These are phyloP conservation scores for Aspergillus ostianus DNA, from an alignment of 495 filamentous ascomycete genomes.

Conservation along the genomic window DNA sequence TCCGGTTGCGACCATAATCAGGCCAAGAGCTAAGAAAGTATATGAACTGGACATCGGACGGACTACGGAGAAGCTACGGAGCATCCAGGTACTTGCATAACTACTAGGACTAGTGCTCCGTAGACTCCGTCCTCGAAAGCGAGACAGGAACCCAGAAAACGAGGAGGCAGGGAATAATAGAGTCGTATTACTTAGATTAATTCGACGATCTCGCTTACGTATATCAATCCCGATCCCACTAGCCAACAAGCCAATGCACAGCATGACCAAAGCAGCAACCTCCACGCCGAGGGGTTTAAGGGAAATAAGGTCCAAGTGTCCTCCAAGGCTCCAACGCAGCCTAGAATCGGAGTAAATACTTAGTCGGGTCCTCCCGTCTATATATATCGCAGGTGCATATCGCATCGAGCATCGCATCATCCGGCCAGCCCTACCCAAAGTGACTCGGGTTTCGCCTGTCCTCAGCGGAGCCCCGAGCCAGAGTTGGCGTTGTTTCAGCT, in stretches of 20 bases:
- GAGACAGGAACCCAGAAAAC: neutral
- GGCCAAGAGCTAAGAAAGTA: neutral
- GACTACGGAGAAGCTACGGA: neutral
- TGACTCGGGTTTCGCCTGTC: neutral
- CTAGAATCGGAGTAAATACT: neutral
- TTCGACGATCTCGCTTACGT: constrained; percentile 11
- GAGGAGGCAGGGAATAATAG: neutral
- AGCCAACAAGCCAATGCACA: constrained; percentile 16
- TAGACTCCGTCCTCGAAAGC: too few species aligned
- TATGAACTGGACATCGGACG: neutral
- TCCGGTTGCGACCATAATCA: neutral
- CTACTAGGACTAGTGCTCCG: too few species aligned
- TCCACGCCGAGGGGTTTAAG: constrained; percentile 15
- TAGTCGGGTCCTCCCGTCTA: neutral
- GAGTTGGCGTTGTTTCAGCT: neutral
- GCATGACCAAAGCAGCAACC: constrained; percentile 18
- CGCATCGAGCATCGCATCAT: neutral
- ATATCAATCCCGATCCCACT: constrained; percentile 21
- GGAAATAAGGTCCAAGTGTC: neutral
- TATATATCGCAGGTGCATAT: neutral
- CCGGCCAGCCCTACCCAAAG: neutral
- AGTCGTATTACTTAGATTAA: constrained; percentile 1
- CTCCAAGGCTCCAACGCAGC: too few species aligned
- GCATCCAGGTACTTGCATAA: too few species aligned
- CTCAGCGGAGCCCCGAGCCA: neutral